Base-by-base conservation (phyloP, 257 asterid genomes). In the Rubia yunnanensis region DNA sequence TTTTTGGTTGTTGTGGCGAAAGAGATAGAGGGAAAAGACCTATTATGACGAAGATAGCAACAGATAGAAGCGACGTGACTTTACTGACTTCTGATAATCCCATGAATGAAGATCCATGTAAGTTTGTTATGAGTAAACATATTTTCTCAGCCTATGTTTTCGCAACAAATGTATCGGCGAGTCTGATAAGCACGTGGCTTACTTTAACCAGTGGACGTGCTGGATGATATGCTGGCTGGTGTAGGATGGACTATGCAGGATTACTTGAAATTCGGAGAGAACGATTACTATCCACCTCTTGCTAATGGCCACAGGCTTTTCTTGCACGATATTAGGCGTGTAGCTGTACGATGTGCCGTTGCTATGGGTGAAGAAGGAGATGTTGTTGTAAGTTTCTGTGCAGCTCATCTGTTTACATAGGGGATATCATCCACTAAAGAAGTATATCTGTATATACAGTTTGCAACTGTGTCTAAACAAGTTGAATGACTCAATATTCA, bases 301-400 rank as follows among this genome's bases (percentile, higher is more conserved):
- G 68, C 94, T 26, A 92, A 84, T 65, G 99, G 97, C n/a, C 91
- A 92, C 60, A 81, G 97, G 73, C 82, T 92, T 27, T 92, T 92
- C 76, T 70, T 92, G 74, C 97, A 92, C 67, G 97, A 92, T 74
- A 92, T 92, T 63, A 84, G 99, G 79, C 89, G 89, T 18, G 99
- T 92, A 63, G 97, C 97, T 39, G 97, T 92, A 62, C 84, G 99
- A 34, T 92, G 95, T 79, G 99, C 94, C 50, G 95, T 92, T 59
- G 99, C 99, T 48, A 92, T 92, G 97, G 99, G 96, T 8, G 99
- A 92, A 87, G 99, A 92, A 78, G 98, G 98, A 57, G 98, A 92
- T 73, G 74, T 89, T 64, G 96, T 92, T 74, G 99, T 89, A 85
- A 80, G 96, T 88, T 70, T 57, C 71, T 61, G 3, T 36, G 30